A percentile compares a stretch with the other conserved stretches of the same genome.
These are phyloP conservation scores for Phytophthora vignae DNA, from an alignment of 352 stramenopile species.

Conservation along the genomic window DNA sequence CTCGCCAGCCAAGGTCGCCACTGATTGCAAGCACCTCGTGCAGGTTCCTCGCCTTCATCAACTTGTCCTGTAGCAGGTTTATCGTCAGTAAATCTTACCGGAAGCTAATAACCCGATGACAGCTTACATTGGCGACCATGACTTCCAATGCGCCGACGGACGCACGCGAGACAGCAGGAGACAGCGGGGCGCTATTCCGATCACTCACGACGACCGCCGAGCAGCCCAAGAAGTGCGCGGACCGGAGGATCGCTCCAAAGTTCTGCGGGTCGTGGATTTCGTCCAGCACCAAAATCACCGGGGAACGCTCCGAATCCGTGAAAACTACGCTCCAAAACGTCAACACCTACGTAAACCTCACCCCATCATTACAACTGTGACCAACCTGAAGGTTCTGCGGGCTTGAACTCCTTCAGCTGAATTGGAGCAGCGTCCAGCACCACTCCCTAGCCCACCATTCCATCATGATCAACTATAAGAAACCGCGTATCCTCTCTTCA, in stretches of 20 bases:
- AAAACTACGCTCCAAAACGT: constrained; percentile 35
- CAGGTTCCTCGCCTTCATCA: constrained; percentile 75
- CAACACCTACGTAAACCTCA: neutral
- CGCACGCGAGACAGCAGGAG: constrained; percentile 74
- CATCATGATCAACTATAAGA: constrained; percentile 5
- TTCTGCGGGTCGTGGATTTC: constrained; percentile 88
- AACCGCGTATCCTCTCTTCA: neutral
- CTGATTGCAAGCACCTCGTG: constrained; percentile 74
- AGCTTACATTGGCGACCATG: constrained; percentile 72
- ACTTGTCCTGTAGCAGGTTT: constrained; percentile 49
- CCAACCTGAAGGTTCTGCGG: constrained; percentile 51
- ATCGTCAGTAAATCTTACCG: neutral
- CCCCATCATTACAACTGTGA: neutral
- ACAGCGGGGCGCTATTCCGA: constrained; percentile 76
- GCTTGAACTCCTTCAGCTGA: constrained; percentile 62
- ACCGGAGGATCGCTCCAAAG: constrained; percentile 81
- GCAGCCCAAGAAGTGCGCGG: constrained; percentile 81
- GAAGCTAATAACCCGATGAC: too few species aligned
- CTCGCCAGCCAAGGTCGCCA: constrained; percentile 71
- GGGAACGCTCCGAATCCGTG: constrained; percentile 42
- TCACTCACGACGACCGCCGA: constrained; percentile 73
- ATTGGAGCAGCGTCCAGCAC: constrained; percentile 77
- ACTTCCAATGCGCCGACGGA: constrained; percentile 82
- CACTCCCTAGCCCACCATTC: constrained; percentile 44
- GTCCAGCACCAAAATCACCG: constrained; percentile 78